These are phyloP conservation scores for Spiromastix sp. DNA, from an alignment of 2,329 filamentous ascomycete genomes.

Conservation along the genomic window DNA sequence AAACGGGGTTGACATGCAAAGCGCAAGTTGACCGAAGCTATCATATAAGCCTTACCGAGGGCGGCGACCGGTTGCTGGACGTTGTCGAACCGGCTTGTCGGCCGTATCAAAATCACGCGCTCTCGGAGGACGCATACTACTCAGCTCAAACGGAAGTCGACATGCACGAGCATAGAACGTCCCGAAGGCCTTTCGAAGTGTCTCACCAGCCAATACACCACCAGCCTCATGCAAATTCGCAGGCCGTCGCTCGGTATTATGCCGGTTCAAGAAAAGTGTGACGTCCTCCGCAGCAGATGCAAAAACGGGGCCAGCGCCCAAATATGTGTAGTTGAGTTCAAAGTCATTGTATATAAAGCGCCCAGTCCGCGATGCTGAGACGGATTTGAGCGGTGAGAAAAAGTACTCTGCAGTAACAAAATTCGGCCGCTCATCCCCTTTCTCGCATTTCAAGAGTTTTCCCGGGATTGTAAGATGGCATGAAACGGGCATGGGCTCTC, in stretches of 20 bases:
- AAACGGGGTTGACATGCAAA: too few species aligned
- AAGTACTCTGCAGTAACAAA: constrained; percentile 23
- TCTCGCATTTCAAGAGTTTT: constrained; percentile 12
- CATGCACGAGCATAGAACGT: constrained; percentile 28
- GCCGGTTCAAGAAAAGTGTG: constrained; percentile 18
- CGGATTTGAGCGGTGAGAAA: constrained; percentile 22
- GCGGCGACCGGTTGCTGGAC: too few species aligned
- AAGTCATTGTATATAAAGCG: constrained; percentile 24
- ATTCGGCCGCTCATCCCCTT: neutral
- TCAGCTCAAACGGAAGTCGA: constrained; percentile 27
- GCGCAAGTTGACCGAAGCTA: too few species aligned
- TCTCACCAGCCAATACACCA: neutral
- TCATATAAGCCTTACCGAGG: too few species aligned
- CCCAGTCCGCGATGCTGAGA: constrained; percentile 18
- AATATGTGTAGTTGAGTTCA: constrained; percentile 22
- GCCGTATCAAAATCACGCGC: too few species aligned
- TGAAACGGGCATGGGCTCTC: constrained; percentile 20
- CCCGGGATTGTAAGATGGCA: constrained; percentile 21
- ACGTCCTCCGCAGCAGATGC: constrained; percentile 21
- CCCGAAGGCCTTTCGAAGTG: constrained; percentile 20
- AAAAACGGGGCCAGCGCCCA: constrained; percentile 23
- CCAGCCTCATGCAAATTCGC: neutral
- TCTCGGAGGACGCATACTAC: constrained; percentile 11
- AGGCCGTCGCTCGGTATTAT: constrained; percentile 8
- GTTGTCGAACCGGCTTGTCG: too few species aligned